Base-by-base conservation (phyloP, 176 grass and related monocot genomes). In the Rhynchospora tenuis region DNA sequence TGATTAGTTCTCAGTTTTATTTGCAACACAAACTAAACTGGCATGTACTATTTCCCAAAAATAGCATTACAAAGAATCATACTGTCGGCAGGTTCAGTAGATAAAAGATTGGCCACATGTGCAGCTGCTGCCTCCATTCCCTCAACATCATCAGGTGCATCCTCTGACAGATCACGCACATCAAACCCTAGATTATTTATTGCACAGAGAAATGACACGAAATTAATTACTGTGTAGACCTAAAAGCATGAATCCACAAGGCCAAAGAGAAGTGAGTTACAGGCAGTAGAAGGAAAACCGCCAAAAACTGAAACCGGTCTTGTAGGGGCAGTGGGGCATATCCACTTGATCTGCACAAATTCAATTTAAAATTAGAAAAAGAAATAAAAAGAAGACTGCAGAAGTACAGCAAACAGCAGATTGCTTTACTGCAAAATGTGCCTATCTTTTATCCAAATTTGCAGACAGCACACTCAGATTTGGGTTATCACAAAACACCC, bases 21-120 rank as follows among this genome's bases (percentile, higher is more conserved):
- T 27, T 28, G 5, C 46, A 51, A 51, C 71, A 52, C 3, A 74
- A 52, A 74, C 22, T 74, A 74, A 51, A 74, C 24, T 27, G 70
- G 47, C 52, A 27, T 7, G 17, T 51, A 46, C 19, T 57, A 59
- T 59, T 0, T 74, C 5, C 12, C 6, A 15, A 74, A 74, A 52
- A 26, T 6, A 51, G 6, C 12, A 66, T 20, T 7, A 66, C 33
- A 27, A 33, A 46, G 24, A 45, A 45, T 71, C 86, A 87, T 95
- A 99, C 96, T 92, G 74, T 95, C 93, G 31, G 89, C 50, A 6
- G 96, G 96, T 58, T 99, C 96, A 16, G 96, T 93, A 59, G 96
- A 99, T 78, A 99, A 86, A 46, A 99, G 82, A 84, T 99, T 99
- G 54, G 93, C 96, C 57, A 99, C 96, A 89, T 99, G 93, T 62